Evolutionary conservation across 345 rosid species (phyloP).

Genomic region (Conringia planisiliqua): DNA sequence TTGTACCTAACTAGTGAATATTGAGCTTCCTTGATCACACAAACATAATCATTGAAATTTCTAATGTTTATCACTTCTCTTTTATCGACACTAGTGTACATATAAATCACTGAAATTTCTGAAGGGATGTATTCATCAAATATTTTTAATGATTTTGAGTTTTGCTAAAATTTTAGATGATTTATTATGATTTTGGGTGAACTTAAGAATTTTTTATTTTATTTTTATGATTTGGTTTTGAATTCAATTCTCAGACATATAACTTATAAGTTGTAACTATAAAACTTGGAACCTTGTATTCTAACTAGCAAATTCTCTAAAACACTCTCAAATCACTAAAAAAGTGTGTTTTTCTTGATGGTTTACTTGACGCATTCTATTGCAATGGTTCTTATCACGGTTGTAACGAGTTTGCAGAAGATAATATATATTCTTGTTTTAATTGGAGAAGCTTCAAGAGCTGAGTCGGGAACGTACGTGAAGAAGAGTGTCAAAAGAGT

Average conservation of each 20-base stretch:
- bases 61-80: not conserved
- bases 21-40: constrained; percentile 11
- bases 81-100: not conserved
- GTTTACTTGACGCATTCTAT: too few relatives aligned
- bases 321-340: not conserved
- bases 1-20: constrained; percentile 26
- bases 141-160: not conserved
- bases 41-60: not conserved
- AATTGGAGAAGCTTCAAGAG: too few relatives aligned
- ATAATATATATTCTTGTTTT: too few relatives aligned
- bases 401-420: too few relatives aligned
- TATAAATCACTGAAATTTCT: not conserved
- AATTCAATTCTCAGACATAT: too few relatives aligned
- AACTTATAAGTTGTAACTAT: too few relatives aligned
- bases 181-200: not conserved
- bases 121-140: not conserved
- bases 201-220: too few relatives aligned
- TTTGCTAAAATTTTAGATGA: not conserved
- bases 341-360: too few relatives aligned
- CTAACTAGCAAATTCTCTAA: too few relatives aligned
- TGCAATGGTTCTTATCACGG: too few relatives aligned
- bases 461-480: not conserved
- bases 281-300: too few relatives aligned
- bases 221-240: too few relatives aligned
- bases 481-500: not conserved